phyloP scores from a whole-genome alignment of 2,329 filamentous ascomycete genomes.

The Dothideomycetes sp. region DNA sequence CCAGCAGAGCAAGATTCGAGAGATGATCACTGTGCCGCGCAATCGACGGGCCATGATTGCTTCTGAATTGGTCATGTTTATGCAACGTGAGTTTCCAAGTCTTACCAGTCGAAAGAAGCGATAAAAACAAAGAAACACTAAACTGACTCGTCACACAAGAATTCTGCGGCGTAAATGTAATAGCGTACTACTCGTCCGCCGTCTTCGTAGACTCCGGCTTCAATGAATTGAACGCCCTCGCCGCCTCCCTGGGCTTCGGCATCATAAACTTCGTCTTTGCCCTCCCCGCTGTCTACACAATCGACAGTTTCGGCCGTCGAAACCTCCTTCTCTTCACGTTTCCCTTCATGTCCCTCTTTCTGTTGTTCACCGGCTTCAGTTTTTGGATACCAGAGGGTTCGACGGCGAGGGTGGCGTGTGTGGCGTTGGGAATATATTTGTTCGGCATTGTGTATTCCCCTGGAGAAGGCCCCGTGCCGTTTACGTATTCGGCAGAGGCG shows the following conservation, averaged over 20 bases:
- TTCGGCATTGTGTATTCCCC: conserved; percentile 43
- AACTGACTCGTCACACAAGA: too few relatives aligned
- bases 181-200: conserved; percentile 23
- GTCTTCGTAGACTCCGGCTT: conserved; percentile 28
- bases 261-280: conserved; percentile 35
- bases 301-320: conserved; percentile 33
- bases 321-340: conserved; percentile 34
- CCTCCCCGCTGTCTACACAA: conserved; percentile 34
- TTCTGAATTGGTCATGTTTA: conserved; percentile 18
- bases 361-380: conserved; percentile 24
- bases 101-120: neutral
- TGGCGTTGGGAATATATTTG: conserved; percentile 29
- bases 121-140: too few relatives aligned
- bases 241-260: conserved; percentile 33
- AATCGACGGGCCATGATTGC: conserved; percentile 34
- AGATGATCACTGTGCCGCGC: conserved; percentile 25
- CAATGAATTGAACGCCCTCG: conserved; percentile 23
- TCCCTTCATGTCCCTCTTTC: conserved; percentile 36
- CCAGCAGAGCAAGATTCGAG: conserved; percentile 15
- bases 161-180: conserved; percentile 10
- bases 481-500: conserved; percentile 33
- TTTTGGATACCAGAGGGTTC: conserved; percentile 7
- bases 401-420: conserved; percentile 4
- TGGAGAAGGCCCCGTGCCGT: conserved; percentile 29
- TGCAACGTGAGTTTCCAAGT: conserved; percentile 1